Evolutionary conservation across 495 filamentous ascomycete genomes (phyloP).

Genomic region (Tuber aestivum): DNA sequence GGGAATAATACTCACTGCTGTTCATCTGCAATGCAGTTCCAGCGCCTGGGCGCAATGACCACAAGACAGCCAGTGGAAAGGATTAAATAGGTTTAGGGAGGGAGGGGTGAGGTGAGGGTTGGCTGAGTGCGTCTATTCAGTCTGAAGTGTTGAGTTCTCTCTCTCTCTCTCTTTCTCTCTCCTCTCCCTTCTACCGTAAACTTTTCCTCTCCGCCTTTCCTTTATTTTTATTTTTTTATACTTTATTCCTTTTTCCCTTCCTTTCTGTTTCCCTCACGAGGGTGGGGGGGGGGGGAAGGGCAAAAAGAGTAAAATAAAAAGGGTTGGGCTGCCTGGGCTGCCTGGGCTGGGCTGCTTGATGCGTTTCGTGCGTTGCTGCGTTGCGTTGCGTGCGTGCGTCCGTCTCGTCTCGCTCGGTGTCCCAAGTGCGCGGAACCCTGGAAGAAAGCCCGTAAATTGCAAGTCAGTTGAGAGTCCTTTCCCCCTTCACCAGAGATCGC

Average conservation of each 20-base stretch:
- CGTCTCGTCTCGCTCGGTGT: constrained; percentile 28
- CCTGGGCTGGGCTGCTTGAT: constrained; percentile 37
- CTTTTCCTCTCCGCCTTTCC: not conserved
- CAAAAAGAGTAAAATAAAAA: constrained; percentile 14
- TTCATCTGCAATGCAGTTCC: constrained; percentile 42
- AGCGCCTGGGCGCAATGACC: constrained; percentile 43
- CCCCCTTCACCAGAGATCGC: constrained; percentile 22
- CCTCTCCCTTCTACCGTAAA: not conserved
- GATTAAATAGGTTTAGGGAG: constrained; percentile 38
- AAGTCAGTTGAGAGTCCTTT: constrained; percentile 38
- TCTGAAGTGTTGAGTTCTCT: constrained; percentile 8
- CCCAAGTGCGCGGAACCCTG: constrained; percentile 38
- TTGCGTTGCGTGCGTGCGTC: constrained; percentile 22
- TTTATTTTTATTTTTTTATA: not conserved
- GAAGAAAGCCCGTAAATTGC: constrained; percentile 27
- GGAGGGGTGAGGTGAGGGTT: constrained; percentile 30
- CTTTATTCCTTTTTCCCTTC: no score
- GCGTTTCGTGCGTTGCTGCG: constrained; percentile 18
- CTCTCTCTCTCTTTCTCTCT: no score
- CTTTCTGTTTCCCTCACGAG: not conserved
- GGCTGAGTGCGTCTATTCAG: constrained; percentile 38
- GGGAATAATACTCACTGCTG: constrained; percentile 42
- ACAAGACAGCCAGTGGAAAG: constrained; percentile 44
- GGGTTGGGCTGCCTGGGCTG: constrained; percentile 21
- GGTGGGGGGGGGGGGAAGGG: constrained; percentile 4